These are phyloP conservation scores for Monosporozyma yasuniensis DNA, from an alignment of 805 yeast species.

Conservation along the genomic window DNA sequence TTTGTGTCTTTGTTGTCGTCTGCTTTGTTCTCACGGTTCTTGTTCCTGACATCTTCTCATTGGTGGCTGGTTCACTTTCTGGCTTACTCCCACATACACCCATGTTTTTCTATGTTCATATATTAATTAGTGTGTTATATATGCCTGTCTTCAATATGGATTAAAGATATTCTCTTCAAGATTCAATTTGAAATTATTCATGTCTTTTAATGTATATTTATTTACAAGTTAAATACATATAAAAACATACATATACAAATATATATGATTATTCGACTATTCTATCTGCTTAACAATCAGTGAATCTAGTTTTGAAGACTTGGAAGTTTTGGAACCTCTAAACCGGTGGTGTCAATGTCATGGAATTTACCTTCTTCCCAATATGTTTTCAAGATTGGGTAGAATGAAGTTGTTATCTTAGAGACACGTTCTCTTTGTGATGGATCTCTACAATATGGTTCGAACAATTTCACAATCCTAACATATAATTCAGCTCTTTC, in stretches of 20 bases:
- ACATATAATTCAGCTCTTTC: slow-evolving; percentile 43
- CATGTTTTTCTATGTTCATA: not conserved
- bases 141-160: not conserved
- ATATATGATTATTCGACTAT: not conserved
- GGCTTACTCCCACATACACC: not conserved
- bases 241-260: not conserved
- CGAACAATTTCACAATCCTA: slow-evolving; percentile 38
- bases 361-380: slow-evolving; percentile 5
- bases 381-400: not conserved
- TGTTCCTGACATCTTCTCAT: not conserved
- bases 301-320: not conserved
- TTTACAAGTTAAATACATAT: not conserved
- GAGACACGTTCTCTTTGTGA: slow-evolving; percentile 26
- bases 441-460: slow-evolving; percentile 34
- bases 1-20: not conserved
- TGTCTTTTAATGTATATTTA: not conserved
- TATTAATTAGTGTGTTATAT: not conserved
- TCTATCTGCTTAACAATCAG: not conserved
- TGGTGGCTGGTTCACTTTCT: not conserved
- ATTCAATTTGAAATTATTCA: not conserved
- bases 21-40: not conserved
- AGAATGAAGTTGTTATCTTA: not conserved
- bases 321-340: not conserved
- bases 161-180: not conserved
- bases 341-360: not conserved